A percentile compares a stretch with the other conserved stretches of the same genome.
phyloP scores from a whole-genome alignment of 2,329 filamentous ascomycete genomes.

The Paecilomyces sp. region DNA sequence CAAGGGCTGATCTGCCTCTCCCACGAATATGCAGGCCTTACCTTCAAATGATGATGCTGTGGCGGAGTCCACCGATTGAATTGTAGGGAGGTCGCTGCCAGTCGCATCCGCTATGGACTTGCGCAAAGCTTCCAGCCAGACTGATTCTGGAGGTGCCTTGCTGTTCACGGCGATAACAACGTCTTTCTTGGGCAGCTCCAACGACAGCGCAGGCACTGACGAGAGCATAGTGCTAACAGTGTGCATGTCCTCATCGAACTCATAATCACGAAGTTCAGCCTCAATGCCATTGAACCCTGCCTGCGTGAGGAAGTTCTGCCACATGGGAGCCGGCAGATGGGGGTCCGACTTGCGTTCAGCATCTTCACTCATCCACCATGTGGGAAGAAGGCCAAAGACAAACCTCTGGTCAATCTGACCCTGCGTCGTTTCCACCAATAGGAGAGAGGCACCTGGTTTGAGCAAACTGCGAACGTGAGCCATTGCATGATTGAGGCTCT shows the following conservation, averaged over 20 bases:
- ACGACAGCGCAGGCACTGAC: neutral
- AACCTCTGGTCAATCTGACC: constrained; percentile 8
- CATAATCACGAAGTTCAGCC: neutral
- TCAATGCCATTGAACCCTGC: neutral
- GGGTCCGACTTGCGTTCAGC: neutral
- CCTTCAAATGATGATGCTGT: neutral
- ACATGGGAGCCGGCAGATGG: neutral
- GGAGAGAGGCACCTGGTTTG: constrained; percentile 39
- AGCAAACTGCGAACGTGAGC: constrained; percentile 29
- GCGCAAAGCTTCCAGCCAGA: neutral
- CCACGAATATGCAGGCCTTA: neutral
- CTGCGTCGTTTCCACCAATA: constrained; percentile 33
- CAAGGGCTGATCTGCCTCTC: neutral
- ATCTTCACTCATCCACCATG: constrained; percentile 18
- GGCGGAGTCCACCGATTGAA: neutral
- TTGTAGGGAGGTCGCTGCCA: neutral
- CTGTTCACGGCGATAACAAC: neutral
- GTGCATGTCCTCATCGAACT: neutral
- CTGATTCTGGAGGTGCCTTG: neutral
- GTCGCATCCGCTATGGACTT: neutral
- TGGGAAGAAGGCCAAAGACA: constrained; percentile 12
- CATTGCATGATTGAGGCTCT: constrained; percentile 12
- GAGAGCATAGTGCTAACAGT: neutral
- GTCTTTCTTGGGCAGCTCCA: neutral
- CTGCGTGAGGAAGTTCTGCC: neutral